Percentiles rank a stretch among this genome's conserved stretches.
These are phyloP conservation scores for Dryas alaskensis DNA, from an alignment of 306 rosid species.

Conservation along the genomic window DNA sequence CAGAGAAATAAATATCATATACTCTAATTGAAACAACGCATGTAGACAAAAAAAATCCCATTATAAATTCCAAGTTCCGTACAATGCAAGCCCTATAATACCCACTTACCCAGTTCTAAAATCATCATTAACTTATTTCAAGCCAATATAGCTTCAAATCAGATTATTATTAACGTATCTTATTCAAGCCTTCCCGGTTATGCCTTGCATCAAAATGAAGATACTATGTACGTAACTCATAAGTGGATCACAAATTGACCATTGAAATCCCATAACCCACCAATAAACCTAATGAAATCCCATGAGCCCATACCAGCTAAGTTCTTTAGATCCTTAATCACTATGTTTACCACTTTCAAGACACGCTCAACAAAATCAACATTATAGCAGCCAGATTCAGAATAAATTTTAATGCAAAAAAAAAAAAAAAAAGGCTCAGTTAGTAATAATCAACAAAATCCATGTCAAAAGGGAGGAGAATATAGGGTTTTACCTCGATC, in stretches of 20 bases:
- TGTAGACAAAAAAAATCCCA: background rate
- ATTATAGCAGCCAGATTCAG: background rate
- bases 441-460: background rate
- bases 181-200: background rate
- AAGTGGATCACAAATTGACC: background rate
- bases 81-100: background rate
- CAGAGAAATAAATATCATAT: background rate
- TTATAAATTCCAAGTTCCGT: background rate
- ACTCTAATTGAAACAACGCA: background rate
- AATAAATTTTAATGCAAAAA: background rate
- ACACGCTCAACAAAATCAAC: background rate
- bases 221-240: background rate
- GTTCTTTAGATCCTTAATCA: background rate
- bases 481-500: conserved; percentile 48
- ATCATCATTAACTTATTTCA: background rate
- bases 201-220: background rate
- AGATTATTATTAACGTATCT: background rate
- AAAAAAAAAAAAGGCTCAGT: background rate
- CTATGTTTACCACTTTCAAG: background rate
- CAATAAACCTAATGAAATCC: conserved; percentile 1
- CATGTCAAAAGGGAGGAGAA: background rate
- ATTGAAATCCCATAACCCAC: background rate
- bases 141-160: background rate
- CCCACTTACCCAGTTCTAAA: background rate
- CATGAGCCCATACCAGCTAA: background rate